Percentiles rank a stretch among this genome's conserved stretches.
Evolutionary conservation across 163 green algal species (phyloP).

Genomic region (Chlorella variabilis): DNA sequence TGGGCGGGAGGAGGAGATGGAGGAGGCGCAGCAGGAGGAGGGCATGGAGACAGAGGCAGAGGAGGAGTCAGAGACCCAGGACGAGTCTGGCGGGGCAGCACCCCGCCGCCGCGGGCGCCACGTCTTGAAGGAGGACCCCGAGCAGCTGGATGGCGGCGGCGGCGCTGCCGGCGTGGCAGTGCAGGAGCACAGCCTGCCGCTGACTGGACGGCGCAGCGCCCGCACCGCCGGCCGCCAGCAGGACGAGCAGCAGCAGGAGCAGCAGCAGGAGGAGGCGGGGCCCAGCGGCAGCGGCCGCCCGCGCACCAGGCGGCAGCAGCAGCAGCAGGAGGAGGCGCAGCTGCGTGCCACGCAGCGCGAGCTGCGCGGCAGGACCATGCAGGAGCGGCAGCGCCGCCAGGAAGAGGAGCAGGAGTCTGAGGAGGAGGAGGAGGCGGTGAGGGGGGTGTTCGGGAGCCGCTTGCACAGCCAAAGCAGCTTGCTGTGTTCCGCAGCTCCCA

Average conservation of each 20-base stretch:
- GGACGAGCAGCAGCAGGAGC: slow-evolving; percentile 2
- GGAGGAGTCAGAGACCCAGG: slow-evolving; percentile 1
- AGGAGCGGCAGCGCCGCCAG: slow-evolving; percentile 24
- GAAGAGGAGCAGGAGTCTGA: not conserved
- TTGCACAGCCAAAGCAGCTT: not conserved
- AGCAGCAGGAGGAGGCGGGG: not conserved
- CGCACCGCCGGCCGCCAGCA: not conserved
- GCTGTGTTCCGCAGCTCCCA: too few relatives aligned
- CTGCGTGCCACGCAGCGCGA: not conserved
- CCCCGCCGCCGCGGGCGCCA: not conserved
- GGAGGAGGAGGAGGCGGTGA: not conserved
- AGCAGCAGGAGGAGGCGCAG: not conserved
- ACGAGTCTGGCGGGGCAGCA: not conserved
- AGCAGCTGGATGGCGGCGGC: not conserved
- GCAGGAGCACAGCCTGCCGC: not conserved
- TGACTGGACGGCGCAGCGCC: not conserved
- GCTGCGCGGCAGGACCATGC: slow-evolving; percentile 4
- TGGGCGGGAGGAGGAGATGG: not conserved
- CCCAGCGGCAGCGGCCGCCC: not conserved
- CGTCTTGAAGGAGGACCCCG: not conserved
- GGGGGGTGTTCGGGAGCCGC: too few relatives aligned
- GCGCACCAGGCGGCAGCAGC: not conserved
- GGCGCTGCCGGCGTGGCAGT: not conserved
- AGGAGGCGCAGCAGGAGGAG: not conserved
- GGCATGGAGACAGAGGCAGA: not conserved